Evolutionary conservation across 257 asterid species (phyloP), one percentile per base, ranked within the genome.

Genomic region (Solanum ossicruentum): DNA sequence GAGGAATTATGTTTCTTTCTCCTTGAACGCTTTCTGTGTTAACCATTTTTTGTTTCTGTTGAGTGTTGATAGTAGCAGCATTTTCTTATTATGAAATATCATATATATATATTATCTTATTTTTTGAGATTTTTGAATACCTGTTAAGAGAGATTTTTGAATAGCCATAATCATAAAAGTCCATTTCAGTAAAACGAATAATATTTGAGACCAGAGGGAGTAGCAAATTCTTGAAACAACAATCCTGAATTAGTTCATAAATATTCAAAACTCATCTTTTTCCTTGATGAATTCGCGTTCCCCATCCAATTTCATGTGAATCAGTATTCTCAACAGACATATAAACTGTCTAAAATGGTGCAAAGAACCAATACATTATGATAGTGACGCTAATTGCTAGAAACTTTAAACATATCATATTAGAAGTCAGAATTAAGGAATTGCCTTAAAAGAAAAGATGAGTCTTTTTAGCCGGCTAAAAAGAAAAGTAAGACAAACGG

Each of bases 61-160:
- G n/a, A n/a, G n/a, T n/a, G n/a, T n/a, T n/a, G n/a, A n/a, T n/a
- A n/a, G n/a, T n/a, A n/a, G 71, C 66, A 10, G 39, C 67, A 43
- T 56, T 78, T 77, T 88, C 91, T 78, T 91, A 95, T 80, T 75
- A 91, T 85, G 61, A 72, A 23, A 55, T 71, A 81, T 20, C 9
- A 9, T 57, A 8, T 61, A 67, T 67, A 67, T 28, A n/a, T n/a
- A n/a, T n/a, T 66, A 32, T 67, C 21, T 28, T 16, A 3, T 32
- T 3, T 16, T 20, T 63, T 32, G 1, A 32, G 49, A 32, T 36
- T 32, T 67, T 36, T 36, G 49, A 23, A 32, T 23, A 67, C 49
- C 71, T 12, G 20, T 11, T 65, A 63, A 12, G 5, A 63, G 23
- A 23, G 71, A 63, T 65, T 12, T 65, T 65, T 41, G 28, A 65